Evolutionary conservation across 2,329 filamentous ascomycete genomes (phyloP).

Genomic region (Sarocladiaceae sp.): DNA sequence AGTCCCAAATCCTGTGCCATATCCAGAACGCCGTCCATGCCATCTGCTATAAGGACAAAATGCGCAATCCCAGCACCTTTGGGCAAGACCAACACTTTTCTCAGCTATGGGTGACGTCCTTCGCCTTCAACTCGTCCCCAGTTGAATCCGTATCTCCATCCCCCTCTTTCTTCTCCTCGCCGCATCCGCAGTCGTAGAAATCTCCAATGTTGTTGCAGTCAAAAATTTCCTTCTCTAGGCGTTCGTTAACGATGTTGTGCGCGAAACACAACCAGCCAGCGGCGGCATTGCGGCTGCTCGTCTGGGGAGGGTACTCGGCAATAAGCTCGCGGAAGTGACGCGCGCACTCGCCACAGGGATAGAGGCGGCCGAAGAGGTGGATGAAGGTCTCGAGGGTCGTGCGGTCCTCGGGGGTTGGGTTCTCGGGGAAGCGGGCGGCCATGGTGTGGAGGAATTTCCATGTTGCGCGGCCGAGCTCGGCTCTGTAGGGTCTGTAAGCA

Average conservation of each 20-base stretch:
- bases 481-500: conserved; percentile 28
- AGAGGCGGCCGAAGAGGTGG: conserved; percentile 60
- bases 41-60: neutral
- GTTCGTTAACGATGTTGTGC: conserved; percentile 62
- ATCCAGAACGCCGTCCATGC: conserved; percentile 5
- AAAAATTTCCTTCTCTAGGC: conserved; percentile 54
- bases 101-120: conserved; percentile 18
- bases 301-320: conserved; percentile 58
- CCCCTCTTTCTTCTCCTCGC: conserved; percentile 51
- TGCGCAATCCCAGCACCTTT: conserved; percentile 9
- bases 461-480: conserved; percentile 60
- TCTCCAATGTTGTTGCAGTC: conserved; percentile 63
- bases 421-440: conserved; percentile 62
- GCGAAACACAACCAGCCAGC: conserved; percentile 63
- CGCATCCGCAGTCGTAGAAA: conserved; percentile 67
- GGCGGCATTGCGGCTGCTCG: conserved; percentile 54
- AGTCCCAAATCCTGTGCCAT: conserved; percentile 1
- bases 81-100: conserved; percentile 16
- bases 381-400: conserved; percentile 59
- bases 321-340: conserved; percentile 59
- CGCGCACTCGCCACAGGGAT: conserved; percentile 65
- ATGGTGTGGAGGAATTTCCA: conserved; percentile 69
- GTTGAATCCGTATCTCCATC: conserved; percentile 20
- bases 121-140: conserved; percentile 21
- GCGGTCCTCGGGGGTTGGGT: conserved; percentile 56